Evolutionary conservation across 1,139 yeast genomes (phyloP).

Genomic region (Candida sojae): DNA sequence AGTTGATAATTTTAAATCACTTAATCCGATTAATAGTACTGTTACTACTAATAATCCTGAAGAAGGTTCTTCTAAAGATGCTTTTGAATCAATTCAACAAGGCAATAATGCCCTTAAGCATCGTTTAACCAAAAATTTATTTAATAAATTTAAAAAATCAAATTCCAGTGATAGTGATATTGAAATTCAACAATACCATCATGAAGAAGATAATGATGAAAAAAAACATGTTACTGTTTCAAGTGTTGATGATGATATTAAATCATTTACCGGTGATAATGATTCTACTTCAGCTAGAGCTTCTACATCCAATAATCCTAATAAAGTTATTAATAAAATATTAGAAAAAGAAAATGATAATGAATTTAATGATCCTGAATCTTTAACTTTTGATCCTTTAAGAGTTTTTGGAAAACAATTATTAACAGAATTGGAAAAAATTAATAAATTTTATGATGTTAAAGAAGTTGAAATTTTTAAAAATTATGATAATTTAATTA

Average conservation of each 20-base stretch:
- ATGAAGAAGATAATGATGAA: slow-evolving; percentile 9
- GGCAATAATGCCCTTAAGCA: slow-evolving; percentile 9
- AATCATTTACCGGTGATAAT: slow-evolving; percentile 26
- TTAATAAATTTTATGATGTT: slow-evolving; percentile 52
- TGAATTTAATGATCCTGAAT: slow-evolving; percentile 18
- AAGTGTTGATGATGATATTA: slow-evolving; percentile 12
- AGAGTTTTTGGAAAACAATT: slow-evolving; percentile 52
- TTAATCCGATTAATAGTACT: neutral
- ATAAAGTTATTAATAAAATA: neutral
- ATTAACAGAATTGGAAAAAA: slow-evolving; percentile 55
- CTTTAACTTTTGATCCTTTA: slow-evolving; percentile 42
- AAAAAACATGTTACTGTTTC: slow-evolving; percentile 1
- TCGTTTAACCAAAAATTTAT: slow-evolving; percentile 14
- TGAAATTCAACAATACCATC: slow-evolving; percentile 8
- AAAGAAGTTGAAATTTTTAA: slow-evolving; percentile 51
- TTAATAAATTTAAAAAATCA: slow-evolving; percentile 7
- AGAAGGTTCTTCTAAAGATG: slow-evolving; percentile 3
- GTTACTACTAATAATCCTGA: neutral
- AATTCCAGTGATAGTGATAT: slow-evolving; percentile 6
- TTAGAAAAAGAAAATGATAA: slow-evolving; percentile 6
- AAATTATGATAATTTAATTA: slow-evolving; percentile 47
- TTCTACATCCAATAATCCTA: neutral
- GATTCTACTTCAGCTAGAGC: slow-evolving; percentile 25
- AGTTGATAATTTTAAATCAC: slow-evolving; percentile 18
- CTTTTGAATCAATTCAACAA: neutral